Conservation (phyloP, 371 early-diverging fungal genomes). For the Catenaria anguillulae region DNA sequence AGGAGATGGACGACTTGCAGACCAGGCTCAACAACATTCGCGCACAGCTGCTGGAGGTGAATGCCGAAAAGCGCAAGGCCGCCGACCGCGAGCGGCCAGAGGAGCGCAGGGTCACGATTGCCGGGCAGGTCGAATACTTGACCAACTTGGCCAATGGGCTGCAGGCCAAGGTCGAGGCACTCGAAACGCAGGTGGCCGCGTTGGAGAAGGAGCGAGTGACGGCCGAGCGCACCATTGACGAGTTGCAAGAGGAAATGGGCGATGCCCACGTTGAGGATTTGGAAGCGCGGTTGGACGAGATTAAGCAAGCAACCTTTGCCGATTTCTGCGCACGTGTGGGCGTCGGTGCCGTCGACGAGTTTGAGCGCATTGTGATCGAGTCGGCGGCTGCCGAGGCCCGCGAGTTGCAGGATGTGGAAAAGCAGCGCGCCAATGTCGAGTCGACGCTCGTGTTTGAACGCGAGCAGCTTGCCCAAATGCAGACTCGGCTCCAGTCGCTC, state of each 20-base stretch:
- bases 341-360: conserved; percentile 65
- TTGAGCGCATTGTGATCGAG: conserved; percentile 55
- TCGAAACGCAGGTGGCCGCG: neutral
- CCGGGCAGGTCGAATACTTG: conserved; percentile 36
- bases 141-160: conserved; percentile 18
- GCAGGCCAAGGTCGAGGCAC: neutral
- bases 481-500: conserved; percentile 16
- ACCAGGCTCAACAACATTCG: conserved; percentile 50
- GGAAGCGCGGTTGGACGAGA: conserved; percentile 34
- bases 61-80: conserved; percentile 52
- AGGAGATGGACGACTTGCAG: conserved; percentile 56
- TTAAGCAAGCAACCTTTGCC: conserved; percentile 60
- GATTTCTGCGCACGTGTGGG: conserved; percentile 55
- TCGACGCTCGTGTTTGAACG: conserved; percentile 37
- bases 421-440: conserved; percentile 21
- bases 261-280: conserved; percentile 17
- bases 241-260: conserved; percentile 23
- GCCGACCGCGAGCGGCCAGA: conserved; percentile 44
- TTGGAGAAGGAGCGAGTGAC: neutral
- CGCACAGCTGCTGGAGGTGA: conserved; percentile 52
- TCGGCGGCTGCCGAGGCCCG: conserved; percentile 53
- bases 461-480: conserved; percentile 38
- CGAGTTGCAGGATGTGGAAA: conserved; percentile 55
- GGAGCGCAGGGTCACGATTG: conserved; percentile 41
- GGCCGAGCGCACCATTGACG: neutral